Conservation (phyloP, 768 basidiomycete genomes). For the Amanita subjunquillea region DNA sequence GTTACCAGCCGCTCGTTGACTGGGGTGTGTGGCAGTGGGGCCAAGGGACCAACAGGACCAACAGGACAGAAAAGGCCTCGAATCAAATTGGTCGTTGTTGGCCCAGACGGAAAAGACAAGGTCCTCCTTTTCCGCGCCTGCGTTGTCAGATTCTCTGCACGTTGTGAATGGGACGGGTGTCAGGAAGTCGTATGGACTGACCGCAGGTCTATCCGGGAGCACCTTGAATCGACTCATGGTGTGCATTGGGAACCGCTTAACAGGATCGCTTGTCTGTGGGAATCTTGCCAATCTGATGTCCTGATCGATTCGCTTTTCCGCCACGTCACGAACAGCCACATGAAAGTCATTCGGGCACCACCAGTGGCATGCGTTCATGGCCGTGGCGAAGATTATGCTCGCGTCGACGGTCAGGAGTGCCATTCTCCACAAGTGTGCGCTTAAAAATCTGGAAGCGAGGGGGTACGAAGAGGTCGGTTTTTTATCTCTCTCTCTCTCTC, state of each 20-base stretch:
- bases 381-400: not conserved
- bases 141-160: not conserved
- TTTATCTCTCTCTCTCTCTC: not conserved
- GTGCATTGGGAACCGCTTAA: not conserved
- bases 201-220: not conserved
- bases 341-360: not conserved
- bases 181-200: not conserved
- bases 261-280: not conserved
- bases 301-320: not conserved
- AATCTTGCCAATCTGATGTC: not conserved
- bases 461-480: not conserved
- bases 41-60: not conserved
- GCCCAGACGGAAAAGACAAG: not conserved
- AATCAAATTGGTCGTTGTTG: not conserved
- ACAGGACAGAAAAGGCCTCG: not conserved
- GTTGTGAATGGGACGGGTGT: not conserved
- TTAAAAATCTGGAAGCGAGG: no score
- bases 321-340: conserved; percentile 1
- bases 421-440: not conserved
- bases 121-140: not conserved
- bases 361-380: not conserved
- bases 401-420: not conserved
- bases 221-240: not conserved
- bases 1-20: not conserved
- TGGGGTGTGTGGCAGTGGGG: not conserved